Evolutionary conservation across 1,284 basidiomycete genomes (phyloP), one percentile per base, ranked within the genome.

Genomic region (Boletus sp.): DNA sequence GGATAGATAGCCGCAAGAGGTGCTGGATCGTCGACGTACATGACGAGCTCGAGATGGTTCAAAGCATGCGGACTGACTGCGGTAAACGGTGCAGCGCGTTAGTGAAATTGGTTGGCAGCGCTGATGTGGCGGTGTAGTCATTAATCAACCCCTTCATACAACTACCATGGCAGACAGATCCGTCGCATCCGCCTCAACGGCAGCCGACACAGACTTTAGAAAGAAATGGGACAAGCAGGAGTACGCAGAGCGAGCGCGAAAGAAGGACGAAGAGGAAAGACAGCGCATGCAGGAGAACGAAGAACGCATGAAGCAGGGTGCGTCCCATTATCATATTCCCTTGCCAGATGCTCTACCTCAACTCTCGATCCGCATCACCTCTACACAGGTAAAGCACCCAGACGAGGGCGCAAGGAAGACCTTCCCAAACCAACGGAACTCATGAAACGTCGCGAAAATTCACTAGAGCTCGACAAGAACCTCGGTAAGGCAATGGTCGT

Each of bases 401-500:
- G 83, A 20, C 82, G 78, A 57, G 78, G 80, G 50, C 68, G 70
- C 57, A 81, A 81, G 41, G 83, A 89, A 53, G 72, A 82, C 53
- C 69, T 92, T 1, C 92, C 93, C 0, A 93, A 91, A 61, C 90
- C 94, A 1, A 96, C 92, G 1, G 83, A 94, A 59, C 76, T 89
- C 46, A 87, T 94, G 81, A 83, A 94, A 64, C 84, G 82, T 57
- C 84, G 93, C 42, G 91, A 91, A 44, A 73, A 70, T 5, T 78
- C 88, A 32, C 74, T 97, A 12, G 90, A 91, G 49, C 81, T 97
- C 19, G 88, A 92, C 58, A 94, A 94, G 75, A 94, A 95, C 68
- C 75, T 95, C 16, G 80, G 80, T 59, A 96, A 95, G 76, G 94
- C 89, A 1, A 88, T 93, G 76, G 85, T 97, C 49, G 92, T 97